Evolutionary conservation across 2,329 filamentous ascomycete species (phyloP), one percentile per base, ranked within the genome.

Genomic region (Corniculantispora saksenae): DNA sequence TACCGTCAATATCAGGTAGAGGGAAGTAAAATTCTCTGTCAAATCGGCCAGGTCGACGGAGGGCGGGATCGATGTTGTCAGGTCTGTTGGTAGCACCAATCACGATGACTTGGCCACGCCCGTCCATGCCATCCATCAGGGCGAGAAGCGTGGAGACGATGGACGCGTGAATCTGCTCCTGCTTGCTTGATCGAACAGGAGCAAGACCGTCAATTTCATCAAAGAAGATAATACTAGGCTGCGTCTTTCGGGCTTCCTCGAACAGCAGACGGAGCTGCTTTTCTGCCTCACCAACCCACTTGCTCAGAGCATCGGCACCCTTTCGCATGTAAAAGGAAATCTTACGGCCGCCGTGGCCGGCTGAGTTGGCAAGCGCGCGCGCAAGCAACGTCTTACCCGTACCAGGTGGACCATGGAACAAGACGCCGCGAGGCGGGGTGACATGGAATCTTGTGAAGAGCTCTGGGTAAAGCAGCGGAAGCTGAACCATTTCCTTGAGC

Each of bases 311-410:
- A 84, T 99, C 95, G 27, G 95, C 96, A 75, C 95, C 96, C 79
- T 99, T 99, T 67, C 95, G 91, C 95, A 99, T 99, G 79, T 98
- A 99, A 72, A 99, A 99, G 0, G 94, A 98, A 68, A 99, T 95
- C 76, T 98, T 98, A 70, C 91, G 90, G 25, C 94, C 94, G 58
- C 94, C 91, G 15, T 91, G 88, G 68, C 93, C 94, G 66, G 97
- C 91, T 67, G 92, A 96, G 64, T 95, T 96, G 58, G 96, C 94
- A 55, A 99, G 83, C 50, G 95, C 95, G 72, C 95, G 88, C 61
- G 96, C 95, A 67, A 99, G 86, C n/a, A 99, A 83, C 15, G 95
- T 99, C 81, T 97, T 99, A 84, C 95, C 95, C 19, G 95, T 99
- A 76, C 95, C 95, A 6, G 96, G 95, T 62, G 95, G 95, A 40